Percentiles rank a stretch among this genome's conserved stretches.
Conservation (phyloP, 129 eudicot genomes). For the Logfia minima region DNA sequence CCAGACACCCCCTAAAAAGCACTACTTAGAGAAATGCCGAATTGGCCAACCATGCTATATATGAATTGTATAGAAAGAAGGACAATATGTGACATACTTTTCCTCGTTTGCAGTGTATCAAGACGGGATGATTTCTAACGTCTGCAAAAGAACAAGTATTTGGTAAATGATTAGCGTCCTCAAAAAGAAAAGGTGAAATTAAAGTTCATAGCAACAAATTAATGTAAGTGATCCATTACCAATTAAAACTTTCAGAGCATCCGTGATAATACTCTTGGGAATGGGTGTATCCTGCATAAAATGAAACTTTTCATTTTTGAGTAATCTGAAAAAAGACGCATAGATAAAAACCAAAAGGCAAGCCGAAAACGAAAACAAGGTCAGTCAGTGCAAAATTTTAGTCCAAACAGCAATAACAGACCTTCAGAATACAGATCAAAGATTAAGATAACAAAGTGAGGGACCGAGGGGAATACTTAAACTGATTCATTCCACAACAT, state of each 20-base stretch:
- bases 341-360: too few relatives aligned
- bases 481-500: too few relatives aligned
- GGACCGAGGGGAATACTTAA: too few relatives aligned
- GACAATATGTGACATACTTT: slow-evolving; percentile 42
- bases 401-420: too few relatives aligned
- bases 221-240: slow-evolving; percentile 35
- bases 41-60: neutral
- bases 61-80: neutral
- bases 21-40: neutral
- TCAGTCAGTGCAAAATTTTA: too few relatives aligned
- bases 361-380: too few relatives aligned
- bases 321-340: too few relatives aligned
- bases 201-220: neutral
- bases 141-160: slow-evolving; percentile 37
- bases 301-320: neutral
- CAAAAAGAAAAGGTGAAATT: neutral
- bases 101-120: slow-evolving; percentile 71
- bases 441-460: too few relatives aligned
- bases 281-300: slow-evolving; percentile 46
- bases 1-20: neutral
- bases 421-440: too few relatives aligned
- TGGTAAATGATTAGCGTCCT: neutral
- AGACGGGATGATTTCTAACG: slow-evolving; percentile 58
- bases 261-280: slow-evolving; percentile 43
- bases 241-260: slow-evolving; percentile 55